Base-by-base conservation (phyloP, 139 green algal species). In the Chlamydomonas sphaeroides region DNA sequence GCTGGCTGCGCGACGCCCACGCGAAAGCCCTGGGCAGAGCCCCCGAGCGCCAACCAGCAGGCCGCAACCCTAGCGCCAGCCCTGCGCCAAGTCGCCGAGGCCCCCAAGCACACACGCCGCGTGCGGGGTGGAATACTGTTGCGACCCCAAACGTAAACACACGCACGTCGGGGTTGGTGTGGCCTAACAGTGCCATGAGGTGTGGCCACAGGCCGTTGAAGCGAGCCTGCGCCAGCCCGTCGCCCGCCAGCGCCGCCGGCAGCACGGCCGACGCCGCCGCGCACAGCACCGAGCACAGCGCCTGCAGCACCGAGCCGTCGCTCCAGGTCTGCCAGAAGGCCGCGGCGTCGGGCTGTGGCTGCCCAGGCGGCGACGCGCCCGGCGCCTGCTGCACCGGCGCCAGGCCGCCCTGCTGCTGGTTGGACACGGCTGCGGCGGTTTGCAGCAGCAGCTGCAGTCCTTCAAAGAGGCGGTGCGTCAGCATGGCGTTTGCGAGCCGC, bases 141-240 rank as follows among this genome's bases (percentile, higher is more conserved):
- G n/a, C n/a, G n/a, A n/a, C n/a, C n/a, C n/a, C n/a, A n/a, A n/a
- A n/a, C n/a, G n/a, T n/a, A n/a, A n/a, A n/a, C n/a, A n/a, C n/a
- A n/a, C 84, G 49, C 78, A 88, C 84, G 38, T 89, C 86, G 21
- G 84, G 69, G 20, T 91, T 81, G 1, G 25, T 61, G 28, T 86
- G 79, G 35, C 72, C 61, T 48, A 93, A 74, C 76, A 84, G 66
- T 51, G 68, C 63, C 69, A 93, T 69, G 74, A 91, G 78, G 79
- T 88, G 90, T 56, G 79, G 76, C 67, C 82, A 86, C 30, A 87
- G 65, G 45, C 28, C 32, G 33, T 45, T 57, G 28, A 92, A 84
- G 35, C 88, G 63, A 0, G 14, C 49, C 30, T 85, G 59, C 45
- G 70, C 18, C 23, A 39, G 32, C 18, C 65, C 67, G 21, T 82